phyloP scores from a whole-genome alignment of 2,329 filamentous ascomycete genomes.

The Zelopaecilomyces penicillatus region DNA sequence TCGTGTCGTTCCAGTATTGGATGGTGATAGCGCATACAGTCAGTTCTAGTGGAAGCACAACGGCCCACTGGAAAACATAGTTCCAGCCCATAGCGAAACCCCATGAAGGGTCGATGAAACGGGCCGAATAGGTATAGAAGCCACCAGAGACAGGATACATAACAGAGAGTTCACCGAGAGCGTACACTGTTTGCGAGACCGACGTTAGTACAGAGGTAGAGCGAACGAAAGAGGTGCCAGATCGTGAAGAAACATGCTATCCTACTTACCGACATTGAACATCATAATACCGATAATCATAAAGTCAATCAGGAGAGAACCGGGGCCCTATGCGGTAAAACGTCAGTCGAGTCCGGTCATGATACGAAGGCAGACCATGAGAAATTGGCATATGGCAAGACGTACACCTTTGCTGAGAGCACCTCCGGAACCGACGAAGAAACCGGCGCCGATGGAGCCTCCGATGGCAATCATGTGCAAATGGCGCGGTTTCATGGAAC shows the following conservation, averaged over 20 bases:
- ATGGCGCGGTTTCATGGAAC: constrained; percentile 44
- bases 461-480: constrained; percentile 53
- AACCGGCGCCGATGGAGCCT: constrained; percentile 23
- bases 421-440: constrained; percentile 44
- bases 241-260: neutral
- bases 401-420: constrained; percentile 40
- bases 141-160: constrained; percentile 51
- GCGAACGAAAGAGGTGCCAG: too few relatives aligned
- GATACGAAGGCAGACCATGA: neutral
- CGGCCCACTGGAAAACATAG: constrained; percentile 39
- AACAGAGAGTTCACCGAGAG: constrained; percentile 49
- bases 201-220: neutral
- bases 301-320: constrained; percentile 32
- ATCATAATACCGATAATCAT: constrained; percentile 45
- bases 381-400: constrained; percentile 1
- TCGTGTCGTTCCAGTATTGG: constrained; percentile 39
- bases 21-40: constrained; percentile 43
- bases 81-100: constrained; percentile 46
- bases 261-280: constrained; percentile 36
- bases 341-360: neutral
- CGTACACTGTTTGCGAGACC: constrained; percentile 31
- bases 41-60: constrained; percentile 39
- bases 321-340: constrained; percentile 20
- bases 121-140: constrained; percentile 50
- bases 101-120: constrained; percentile 53